Evolutionary conservation across 345 rosid genomes (phyloP), one percentile per base, ranked within the genome.

Genomic region (Arabis alpina): DNA sequence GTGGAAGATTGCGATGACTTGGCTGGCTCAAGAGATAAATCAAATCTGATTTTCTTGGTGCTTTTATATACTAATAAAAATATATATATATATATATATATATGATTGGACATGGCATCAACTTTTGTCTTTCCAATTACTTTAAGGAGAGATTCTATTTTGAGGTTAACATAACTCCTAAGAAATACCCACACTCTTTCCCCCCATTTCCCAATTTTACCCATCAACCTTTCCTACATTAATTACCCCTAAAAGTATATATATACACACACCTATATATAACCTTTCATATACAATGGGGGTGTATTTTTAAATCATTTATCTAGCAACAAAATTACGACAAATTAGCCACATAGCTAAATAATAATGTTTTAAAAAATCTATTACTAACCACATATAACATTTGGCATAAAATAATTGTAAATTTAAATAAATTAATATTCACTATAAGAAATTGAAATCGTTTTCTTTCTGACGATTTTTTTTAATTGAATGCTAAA

Each of bases 81-180:
- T 10, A 43, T 34, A 14, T 40, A 12, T 42, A 11, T 32, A 65
- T 54, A 13, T 72, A 28, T 58, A 66, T 59, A 54, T 59, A 54
- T 16, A 45, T 75, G 75, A 75, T 75, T 62, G 65, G 79, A 68
- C 70, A 40, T 61, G 79, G 65, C 75, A 75, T 75, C 54, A 32
- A 69, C 79, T 75, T 62, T 68, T 62, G 66, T 75, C 66, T 75
- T 75, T 61, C 74, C 74, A 48, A 37, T 74, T 74, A 53, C 70
- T 75, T 75, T 68, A 69, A 75, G 70, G 23, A 47, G 74, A 61
- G 58, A 61, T 68, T 75, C 70, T 69, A 69, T 75, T 75, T 75
- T 61, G 75, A 69, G 79, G 79, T 75, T 69, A 44, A 68, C 70
- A 74, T 54, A 54, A 75, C 64, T 68, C 70, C 59, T 61, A 75